Conservation (phyloP, 495 filamentous ascomycete species). For the Daldinia loculata region DNA sequence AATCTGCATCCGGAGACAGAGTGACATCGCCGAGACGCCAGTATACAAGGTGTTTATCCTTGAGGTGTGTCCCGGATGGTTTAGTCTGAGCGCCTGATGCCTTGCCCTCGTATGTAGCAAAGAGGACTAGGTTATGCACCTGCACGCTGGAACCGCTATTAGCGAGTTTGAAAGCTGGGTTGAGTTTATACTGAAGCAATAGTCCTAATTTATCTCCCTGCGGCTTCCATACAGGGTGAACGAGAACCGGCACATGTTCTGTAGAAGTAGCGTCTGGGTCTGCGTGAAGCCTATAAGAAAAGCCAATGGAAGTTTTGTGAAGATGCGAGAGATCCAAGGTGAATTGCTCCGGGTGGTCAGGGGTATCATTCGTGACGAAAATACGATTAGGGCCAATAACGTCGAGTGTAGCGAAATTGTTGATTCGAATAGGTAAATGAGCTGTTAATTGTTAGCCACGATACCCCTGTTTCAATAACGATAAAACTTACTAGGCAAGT, state of each 20-base stretch:
- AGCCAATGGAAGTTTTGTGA: constrained; percentile 78
- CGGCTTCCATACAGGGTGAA: constrained; percentile 84
- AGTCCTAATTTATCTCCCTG: constrained; percentile 84
- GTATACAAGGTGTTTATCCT: constrained; percentile 85
- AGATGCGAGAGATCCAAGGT: constrained; percentile 74
- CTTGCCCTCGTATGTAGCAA: constrained; percentile 78
- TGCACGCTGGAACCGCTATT: constrained; percentile 59
- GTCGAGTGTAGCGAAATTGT: constrained; percentile 90
- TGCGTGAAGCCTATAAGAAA: constrained; percentile 93
- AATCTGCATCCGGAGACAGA: constrained; percentile 62
- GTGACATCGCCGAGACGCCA: constrained; percentile 88
- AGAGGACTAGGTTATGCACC: constrained; percentile 82
- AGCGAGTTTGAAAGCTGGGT: constrained; percentile 68
- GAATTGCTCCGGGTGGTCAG: constrained; percentile 82
- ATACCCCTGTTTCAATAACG: neutral
- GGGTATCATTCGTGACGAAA: constrained; percentile 75
- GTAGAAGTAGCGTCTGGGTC: constrained; percentile 66
- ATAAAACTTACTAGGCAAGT: constrained; percentile 46
- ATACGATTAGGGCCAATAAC: constrained; percentile 94
- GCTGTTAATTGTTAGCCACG: constrained; percentile 43
- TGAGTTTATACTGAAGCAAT: constrained; percentile 85
- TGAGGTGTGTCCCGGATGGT: constrained; percentile 79
- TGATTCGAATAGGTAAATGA: constrained; percentile 77
- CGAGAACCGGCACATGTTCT: constrained; percentile 69
- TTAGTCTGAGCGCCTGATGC: constrained; percentile 75